These are phyloP conservation scores for Phytopythium sindhum DNA, from an alignment of 352 stramenopile species.

Conservation along the genomic window DNA sequence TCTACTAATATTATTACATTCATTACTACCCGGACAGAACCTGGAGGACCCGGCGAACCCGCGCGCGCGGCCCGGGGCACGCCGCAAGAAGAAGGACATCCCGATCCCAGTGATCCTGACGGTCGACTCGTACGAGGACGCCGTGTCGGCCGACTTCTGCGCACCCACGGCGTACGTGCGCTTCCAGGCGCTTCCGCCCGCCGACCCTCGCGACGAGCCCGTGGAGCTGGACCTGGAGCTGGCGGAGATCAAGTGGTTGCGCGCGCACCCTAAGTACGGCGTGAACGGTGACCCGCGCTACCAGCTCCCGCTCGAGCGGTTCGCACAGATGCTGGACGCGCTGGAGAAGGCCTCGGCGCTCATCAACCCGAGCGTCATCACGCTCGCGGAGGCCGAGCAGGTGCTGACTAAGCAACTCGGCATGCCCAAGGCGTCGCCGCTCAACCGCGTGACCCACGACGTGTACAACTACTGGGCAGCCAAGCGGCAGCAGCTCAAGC, in stretches of 20 bases:
- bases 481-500: slow-evolving; percentile 90
- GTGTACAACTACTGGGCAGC: slow-evolving; percentile 96
- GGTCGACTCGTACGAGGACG: slow-evolving; percentile 62
- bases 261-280: slow-evolving; percentile 79
- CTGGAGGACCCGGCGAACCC: slow-evolving; percentile 55
- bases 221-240: slow-evolving; percentile 79
- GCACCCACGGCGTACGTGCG: slow-evolving; percentile 79
- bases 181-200: slow-evolving; percentile 62
- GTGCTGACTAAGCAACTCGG: slow-evolving; percentile 63
- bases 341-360: slow-evolving; percentile 81
- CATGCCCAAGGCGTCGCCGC: slow-evolving; percentile 56
- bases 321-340: slow-evolving; percentile 84
- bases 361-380: slow-evolving; percentile 77
- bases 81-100: slow-evolving; percentile 85
- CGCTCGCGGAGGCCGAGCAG: slow-evolving; percentile 66
- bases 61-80: neutral
- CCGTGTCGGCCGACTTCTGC: slow-evolving; percentile 65
- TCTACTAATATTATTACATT: no score
- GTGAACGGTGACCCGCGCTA: slow-evolving; percentile 76
- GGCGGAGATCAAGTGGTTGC: slow-evolving; percentile 87
- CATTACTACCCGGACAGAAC: slow-evolving; percentile 17
- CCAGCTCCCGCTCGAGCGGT: slow-evolving; percentile 57
- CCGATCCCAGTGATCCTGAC: slow-evolving; percentile 78
- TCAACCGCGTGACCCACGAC: slow-evolving; percentile 73
- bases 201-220: slow-evolving; percentile 36